phyloP scores from a whole-genome alignment of 352 stramenopile genomes.

The Pythium dissotocum region DNA sequence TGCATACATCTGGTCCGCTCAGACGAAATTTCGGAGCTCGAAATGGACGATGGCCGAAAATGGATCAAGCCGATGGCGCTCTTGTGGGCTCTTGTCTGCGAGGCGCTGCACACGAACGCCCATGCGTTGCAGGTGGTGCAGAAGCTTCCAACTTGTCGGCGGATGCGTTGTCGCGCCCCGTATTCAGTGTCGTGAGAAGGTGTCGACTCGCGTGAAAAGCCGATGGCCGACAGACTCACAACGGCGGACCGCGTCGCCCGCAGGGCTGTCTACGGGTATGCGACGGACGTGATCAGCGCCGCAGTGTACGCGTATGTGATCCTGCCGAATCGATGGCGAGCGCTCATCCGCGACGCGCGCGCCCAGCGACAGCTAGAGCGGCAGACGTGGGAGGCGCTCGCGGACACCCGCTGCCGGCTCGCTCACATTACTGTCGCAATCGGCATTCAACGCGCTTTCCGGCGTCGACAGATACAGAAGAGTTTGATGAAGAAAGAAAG shows the following conservation, averaged over 20 bases:
- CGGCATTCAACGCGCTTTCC: neutral
- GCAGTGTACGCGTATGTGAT: neutral
- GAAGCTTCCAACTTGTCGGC: too few relatives aligned
- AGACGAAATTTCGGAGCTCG: neutral
- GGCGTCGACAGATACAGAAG: neutral
- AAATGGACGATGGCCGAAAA: neutral
- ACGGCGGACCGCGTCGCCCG: neutral
- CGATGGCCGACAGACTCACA: neutral
- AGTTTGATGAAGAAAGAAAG: neutral
- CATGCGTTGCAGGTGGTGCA: too few relatives aligned
- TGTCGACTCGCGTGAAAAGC: neutral
- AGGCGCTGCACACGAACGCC: too few relatives aligned
- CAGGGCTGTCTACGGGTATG: neutral
- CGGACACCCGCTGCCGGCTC: neutral
- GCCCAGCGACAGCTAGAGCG: neutral
- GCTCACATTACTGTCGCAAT: neutral
- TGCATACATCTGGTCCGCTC: neutral
- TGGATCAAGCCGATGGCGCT: neutral
- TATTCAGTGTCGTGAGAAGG: neutral
- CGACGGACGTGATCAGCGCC: neutral
- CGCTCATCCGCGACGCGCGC: neutral
- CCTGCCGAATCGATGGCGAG: neutral
- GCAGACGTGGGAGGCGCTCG: neutral
- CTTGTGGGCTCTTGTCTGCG: too few relatives aligned
- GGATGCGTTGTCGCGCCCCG: too few relatives aligned